Evolutionary conservation across 2,329 filamentous ascomycete species (phyloP), one percentile per base, ranked within the genome.

Genomic region (Tympanopsis confertula): DNA sequence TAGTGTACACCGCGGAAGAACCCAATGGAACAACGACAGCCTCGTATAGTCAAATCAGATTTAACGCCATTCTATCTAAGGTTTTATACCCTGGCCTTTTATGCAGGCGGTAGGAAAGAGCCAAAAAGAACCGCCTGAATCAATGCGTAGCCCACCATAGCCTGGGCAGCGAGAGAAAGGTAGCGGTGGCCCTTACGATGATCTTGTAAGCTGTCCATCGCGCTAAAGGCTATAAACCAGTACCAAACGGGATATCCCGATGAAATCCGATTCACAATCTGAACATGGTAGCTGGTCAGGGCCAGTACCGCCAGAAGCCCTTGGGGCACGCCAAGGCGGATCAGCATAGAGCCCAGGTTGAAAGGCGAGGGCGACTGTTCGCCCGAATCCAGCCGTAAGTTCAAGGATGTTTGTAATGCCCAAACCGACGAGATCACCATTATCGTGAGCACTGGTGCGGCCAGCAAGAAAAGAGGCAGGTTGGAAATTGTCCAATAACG

Each of bases 161-260:
- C 59, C 42, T 61, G 57, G 19, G 70, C 56, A n/a, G 62, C 49
- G 38, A 33, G 7, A 7, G 30, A 13, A 33, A 18, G 17, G 7
- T 12, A 7, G 30, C 30, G 12, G 5, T 32, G 41, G 38, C 33
- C 35, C 30, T 17, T 33, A 17, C 7, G 30, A 7, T 7, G 17
- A 7, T 33, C 30, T 33, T 15, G 10, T 7, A 33, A 7, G 15
- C 17, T 7, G 15, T 18, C 43, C 20, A 48, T 37, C 3, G 59
- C 42, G 22, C 42, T 41, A 13, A 54, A 53, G 5, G 68, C 71
- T 26, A 79, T 44, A 42, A 66, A 65, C 48, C 76, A 61, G 49
- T 79, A 80, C 74, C 73, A 78, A 14, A 76, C 45, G 4, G 74
- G 71, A 54, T 79, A 80, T 0, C 72, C 76, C 5, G 74, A 78